Percentiles rank a stretch among this genome's conserved stretches.
Evolutionary conservation across 768 basidiomycete genomes (phyloP).

Genomic region (Coprinopsis sp.): DNA sequence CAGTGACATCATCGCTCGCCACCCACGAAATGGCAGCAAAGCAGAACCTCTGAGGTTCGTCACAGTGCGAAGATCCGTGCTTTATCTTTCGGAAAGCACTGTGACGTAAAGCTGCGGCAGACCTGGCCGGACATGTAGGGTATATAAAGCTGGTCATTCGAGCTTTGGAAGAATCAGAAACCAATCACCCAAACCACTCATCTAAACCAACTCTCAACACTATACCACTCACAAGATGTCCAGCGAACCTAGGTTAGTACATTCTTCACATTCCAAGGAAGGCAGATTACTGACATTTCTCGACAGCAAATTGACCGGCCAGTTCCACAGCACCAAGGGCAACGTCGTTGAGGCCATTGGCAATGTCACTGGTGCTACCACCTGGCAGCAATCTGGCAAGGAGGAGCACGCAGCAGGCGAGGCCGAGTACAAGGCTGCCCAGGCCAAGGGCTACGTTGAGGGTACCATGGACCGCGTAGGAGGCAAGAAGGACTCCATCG

Average conservation of each 20-base stretch:
- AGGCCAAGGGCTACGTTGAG: conserved; percentile 42
- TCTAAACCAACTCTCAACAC: no score
- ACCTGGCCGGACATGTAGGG: no score
- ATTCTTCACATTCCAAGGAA: background rate
- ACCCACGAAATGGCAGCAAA: no score
- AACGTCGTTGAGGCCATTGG: conserved; percentile 32
- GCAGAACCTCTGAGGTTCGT: no score
- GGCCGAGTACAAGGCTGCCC: conserved; percentile 38
- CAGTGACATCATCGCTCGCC: no score
- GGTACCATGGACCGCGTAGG: conserved; percentile 37
- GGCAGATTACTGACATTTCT: background rate
- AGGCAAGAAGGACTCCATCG: conserved; percentile 41
- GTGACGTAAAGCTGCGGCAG: no score
- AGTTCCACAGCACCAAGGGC: conserved; percentile 36
- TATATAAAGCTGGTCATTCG: no score
- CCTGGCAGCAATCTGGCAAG: conserved; percentile 37
- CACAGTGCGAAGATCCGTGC: no score
- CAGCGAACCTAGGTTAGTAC: conserved; percentile 1
- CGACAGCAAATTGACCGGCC: conserved; percentile 32
- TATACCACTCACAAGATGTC: no score
- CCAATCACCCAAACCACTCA: no score
- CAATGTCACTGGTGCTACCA: conserved; percentile 35
- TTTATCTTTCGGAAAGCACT: no score
- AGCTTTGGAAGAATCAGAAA: no score
- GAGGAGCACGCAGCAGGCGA: conserved; percentile 43